Evolutionary conservation across 768 basidiomycete species (phyloP).

Genomic region (Cystofilobasidium ferigula): DNA sequence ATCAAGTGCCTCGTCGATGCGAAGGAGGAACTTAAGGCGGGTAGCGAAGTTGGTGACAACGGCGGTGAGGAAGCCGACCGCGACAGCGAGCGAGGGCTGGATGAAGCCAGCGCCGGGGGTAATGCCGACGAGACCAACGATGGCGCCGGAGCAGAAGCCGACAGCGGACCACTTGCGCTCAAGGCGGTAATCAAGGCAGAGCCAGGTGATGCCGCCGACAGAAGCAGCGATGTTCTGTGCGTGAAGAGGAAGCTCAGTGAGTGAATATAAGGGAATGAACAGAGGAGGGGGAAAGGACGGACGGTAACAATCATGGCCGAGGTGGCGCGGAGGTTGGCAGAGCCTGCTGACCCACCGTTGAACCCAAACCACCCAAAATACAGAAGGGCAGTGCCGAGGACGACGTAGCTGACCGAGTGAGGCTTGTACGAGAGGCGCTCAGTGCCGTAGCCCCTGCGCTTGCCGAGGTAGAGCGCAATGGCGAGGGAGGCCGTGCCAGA

Average conservation of each 20-base stretch:
- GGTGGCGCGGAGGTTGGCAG: conserved; percentile 73
- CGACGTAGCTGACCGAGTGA: conserved; percentile 73
- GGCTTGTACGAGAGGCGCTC: conserved; percentile 75
- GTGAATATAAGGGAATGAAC: too few species aligned
- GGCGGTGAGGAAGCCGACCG: conserved; percentile 64
- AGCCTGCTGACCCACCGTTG: conserved; percentile 86
- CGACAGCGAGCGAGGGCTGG: conserved; percentile 61
- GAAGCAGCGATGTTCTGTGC: conserved; percentile 46
- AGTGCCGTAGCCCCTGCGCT: conserved; percentile 82
- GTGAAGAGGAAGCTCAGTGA: neutral
- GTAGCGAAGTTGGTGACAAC: conserved; percentile 72
- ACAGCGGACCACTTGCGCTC: conserved; percentile 80
- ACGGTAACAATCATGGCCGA: conserved; percentile 72
- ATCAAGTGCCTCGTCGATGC: conserved; percentile 81
- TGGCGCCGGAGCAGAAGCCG: conserved; percentile 81
- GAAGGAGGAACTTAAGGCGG: conserved; percentile 44
- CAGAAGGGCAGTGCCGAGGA: conserved; percentile 70
- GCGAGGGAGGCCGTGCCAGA: conserved; percentile 85
- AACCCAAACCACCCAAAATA: conserved; percentile 63
- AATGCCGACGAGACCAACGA: conserved; percentile 77
- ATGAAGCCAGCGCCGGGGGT: conserved; percentile 79
- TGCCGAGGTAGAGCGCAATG: conserved; percentile 67
- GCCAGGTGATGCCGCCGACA: conserved; percentile 71
- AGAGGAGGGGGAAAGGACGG: neutral
- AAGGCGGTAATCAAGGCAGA: conserved; percentile 56